phyloP scores from a whole-genome alignment of 1,284 basidiomycete species.

The Cutaneotrichosporon spelunceum region DNA sequence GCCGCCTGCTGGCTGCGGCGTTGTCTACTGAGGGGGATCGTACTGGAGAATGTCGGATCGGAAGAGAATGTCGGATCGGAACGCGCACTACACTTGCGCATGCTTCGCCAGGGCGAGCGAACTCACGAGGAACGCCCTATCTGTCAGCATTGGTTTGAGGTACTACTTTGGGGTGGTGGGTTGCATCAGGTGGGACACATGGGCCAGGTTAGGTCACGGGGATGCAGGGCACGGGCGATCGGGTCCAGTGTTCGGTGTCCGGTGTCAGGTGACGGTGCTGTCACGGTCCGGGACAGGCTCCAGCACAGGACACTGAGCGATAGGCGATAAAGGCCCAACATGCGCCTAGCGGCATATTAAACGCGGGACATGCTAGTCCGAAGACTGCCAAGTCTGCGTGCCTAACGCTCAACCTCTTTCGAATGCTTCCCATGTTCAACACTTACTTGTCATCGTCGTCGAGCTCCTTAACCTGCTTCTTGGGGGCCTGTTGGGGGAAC shows the following conservation, averaged over 20 bases:
- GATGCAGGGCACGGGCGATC: too few relatives aligned
- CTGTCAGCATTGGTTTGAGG: neutral
- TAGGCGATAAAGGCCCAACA: too few relatives aligned
- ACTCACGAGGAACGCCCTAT: constrained; percentile 8
- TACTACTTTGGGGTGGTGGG: neutral
- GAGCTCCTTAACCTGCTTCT: constrained; percentile 27
- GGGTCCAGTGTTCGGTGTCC: too few relatives aligned
- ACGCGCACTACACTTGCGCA: neutral
- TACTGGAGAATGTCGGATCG: neutral
- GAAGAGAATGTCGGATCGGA: neutral
- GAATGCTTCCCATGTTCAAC: neutral
- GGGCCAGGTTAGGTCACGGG: too few relatives aligned
- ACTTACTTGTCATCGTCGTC: constrained; percentile 39
- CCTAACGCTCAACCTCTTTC: too few relatives aligned
- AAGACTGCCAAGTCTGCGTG: too few relatives aligned
- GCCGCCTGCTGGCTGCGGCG: neutral
- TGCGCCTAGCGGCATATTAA: too few relatives aligned
- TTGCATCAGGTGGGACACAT: neutral
- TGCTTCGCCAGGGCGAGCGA: neutral
- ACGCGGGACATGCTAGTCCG: too few relatives aligned
- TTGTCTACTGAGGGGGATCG: neutral
- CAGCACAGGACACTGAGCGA: too few relatives aligned
- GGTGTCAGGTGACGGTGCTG: too few relatives aligned
- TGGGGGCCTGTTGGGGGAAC: constrained; percentile 16
- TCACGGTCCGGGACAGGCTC: too few relatives aligned